A percentile compares a stretch with the other conserved stretches of the same genome.
phyloP scores from a whole-genome alignment of 164 flowering plant species.

The Brasenia schreberi region DNA sequence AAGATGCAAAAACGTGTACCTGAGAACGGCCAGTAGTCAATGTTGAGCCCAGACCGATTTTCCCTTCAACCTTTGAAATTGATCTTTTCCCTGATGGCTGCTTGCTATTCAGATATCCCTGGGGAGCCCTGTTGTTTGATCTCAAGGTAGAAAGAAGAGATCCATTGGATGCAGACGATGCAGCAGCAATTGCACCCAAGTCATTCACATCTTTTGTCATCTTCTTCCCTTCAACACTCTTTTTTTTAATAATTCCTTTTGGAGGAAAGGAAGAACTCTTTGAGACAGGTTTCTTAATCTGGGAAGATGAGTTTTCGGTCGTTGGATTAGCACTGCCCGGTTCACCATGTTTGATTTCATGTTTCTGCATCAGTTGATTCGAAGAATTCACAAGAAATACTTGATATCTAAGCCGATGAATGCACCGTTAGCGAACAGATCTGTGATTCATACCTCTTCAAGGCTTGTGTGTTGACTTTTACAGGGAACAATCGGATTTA shows the following conservation, averaged over 20 bases:
- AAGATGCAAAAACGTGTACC: conserved; percentile 15
- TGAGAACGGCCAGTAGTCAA: conserved; percentile 15
- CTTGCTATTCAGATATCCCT: conserved; percentile 18
- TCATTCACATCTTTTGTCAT: conserved; percentile 22
- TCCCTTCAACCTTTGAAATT: conserved; percentile 11
- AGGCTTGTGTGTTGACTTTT: conserved; percentile 22
- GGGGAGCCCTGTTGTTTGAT: neutral
- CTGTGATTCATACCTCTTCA: conserved; percentile 29
- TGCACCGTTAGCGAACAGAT: neutral
- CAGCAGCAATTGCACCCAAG: conserved; percentile 17
- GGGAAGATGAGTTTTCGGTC: conserved; percentile 15
- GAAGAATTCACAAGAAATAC: conserved; percentile 2
- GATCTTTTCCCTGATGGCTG: conserved; percentile 18
- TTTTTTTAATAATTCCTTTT: conserved; percentile 28
- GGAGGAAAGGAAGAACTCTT: conserved; percentile 63
- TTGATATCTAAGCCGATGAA: neutral
- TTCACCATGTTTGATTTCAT: conserved; percentile 8
- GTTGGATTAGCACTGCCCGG: conserved; percentile 22
- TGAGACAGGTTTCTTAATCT: conserved; percentile 27
- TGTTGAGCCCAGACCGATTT: conserved; percentile 17
- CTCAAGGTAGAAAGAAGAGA: conserved; percentile 14
- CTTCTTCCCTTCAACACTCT: conserved; percentile 35
- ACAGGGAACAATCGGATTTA: conserved; percentile 6
- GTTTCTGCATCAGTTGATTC: conserved; percentile 17
- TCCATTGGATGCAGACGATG: conserved; percentile 16